A percentile compares a stretch with the other conserved stretches of the same genome.
phyloP scores from a whole-genome alignment of 2,329 filamentous ascomycete genomes.

The Fusarium vanettenii region DNA sequence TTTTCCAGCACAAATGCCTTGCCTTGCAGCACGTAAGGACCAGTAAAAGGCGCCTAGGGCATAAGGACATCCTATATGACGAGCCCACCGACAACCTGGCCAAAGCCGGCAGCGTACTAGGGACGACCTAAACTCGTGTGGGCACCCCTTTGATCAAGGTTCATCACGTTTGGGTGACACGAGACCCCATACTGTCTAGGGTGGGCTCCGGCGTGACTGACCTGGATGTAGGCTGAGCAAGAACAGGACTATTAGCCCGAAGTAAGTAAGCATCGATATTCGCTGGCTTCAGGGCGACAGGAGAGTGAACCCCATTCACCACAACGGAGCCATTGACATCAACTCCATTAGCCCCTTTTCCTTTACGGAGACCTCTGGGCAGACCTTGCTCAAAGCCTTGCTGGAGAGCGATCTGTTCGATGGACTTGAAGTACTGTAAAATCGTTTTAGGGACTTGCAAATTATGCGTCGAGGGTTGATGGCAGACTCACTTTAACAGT shows the following conservation, averaged over 20 bases:
- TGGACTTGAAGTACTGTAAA: not conserved
- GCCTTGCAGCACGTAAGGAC: no score
- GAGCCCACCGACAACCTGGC: no score
- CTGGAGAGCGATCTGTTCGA: not conserved
- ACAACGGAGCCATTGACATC: not conserved
- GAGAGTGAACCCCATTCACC: not conserved
- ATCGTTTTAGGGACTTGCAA: not conserved
- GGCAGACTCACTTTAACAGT: not conserved
- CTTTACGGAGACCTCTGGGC: not conserved
- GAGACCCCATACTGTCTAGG: slow-evolving; percentile 1
- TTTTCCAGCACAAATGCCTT: no score
- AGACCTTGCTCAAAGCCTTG: not conserved
- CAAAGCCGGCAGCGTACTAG: no score
- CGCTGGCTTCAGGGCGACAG: not conserved
- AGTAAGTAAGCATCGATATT: not conserved
- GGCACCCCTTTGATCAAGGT: no score
- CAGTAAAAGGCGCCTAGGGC: no score
- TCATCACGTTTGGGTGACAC: not conserved
- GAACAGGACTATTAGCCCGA: slow-evolving; percentile 1
- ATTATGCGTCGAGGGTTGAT: not conserved
- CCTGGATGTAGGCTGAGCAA: not conserved
- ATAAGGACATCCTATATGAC: no score
- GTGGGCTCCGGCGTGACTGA: not conserved
- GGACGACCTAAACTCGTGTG: no score
- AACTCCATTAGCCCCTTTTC: not conserved